A percentile compares a stretch with the other conserved stretches of the same genome.
phyloP scores from a whole-genome alignment of 805 yeast genomes.

The Myxozyma neotropica region DNA sequence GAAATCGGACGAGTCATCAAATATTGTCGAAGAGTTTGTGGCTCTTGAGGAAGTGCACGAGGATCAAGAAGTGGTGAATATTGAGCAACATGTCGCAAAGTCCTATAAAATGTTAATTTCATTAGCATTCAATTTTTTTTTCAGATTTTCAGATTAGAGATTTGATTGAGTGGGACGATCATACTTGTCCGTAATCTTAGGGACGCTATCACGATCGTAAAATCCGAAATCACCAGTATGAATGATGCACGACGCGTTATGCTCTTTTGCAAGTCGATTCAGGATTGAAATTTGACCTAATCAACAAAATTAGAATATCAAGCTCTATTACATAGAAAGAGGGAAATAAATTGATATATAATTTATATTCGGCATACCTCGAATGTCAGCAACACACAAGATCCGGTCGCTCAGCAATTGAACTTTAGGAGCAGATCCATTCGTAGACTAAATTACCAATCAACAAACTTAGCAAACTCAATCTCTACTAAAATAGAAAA shows the following conservation, averaged over 20 bases:
- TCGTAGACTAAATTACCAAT: constrained; percentile 9
- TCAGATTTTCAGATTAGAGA: no score
- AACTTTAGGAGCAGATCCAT: constrained; percentile 21
- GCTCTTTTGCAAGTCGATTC: constrained; percentile 52
- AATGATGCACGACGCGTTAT: constrained; percentile 56
- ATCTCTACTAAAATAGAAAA: no score
- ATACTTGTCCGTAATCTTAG: constrained; percentile 57
- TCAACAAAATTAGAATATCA: no score
- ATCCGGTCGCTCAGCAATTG: constrained; percentile 23
- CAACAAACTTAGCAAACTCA: background rate
- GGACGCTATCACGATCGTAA: constrained; percentile 60
- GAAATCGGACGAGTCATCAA: constrained; percentile 45
- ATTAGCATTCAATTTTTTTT: background rate
- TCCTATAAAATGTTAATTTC: constrained; percentile 21
- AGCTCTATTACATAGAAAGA: no score
- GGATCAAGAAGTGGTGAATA: constrained; percentile 62
- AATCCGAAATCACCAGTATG: constrained; percentile 85
- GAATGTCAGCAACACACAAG: constrained; percentile 31
- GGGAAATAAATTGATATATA: background rate
- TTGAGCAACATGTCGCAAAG: constrained; percentile 62
- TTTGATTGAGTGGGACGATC: no score
- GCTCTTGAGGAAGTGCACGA: constrained; percentile 53
- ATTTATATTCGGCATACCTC: constrained; percentile 16
- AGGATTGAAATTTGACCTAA: constrained; percentile 51
- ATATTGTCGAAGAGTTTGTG: constrained; percentile 40